Base-by-base conservation (phyloP, 176 grass and related monocot genomes). In the barley (Hordeum vulgare) region DNA sequence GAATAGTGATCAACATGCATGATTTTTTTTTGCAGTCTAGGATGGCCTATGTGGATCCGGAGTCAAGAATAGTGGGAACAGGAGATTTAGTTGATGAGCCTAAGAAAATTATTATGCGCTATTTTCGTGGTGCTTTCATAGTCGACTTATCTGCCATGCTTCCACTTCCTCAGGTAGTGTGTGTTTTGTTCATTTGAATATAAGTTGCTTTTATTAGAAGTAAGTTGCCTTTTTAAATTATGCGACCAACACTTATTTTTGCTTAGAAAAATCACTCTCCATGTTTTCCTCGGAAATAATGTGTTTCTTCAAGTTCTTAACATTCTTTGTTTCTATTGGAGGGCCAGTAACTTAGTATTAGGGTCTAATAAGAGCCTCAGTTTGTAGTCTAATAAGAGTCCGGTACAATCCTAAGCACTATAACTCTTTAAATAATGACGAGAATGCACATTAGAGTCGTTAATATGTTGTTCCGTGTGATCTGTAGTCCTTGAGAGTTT, bases 1-100 rank as follows among this genome's bases (percentile, higher is more conserved):
- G 40, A 49, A 80, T 66, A 80, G 18, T 10, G 25, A 53, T 17
- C 41, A 67, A 66, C 61, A 66, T 66, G 49, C 42, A 14, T 77
- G 64, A 28, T 29, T 33, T 28, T 69, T 11, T 61, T 58, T 85
- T 86, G 66, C 90, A 97, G 92, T 97, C 94, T 82, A 91, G 92
- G 41, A 27, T 94, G 57, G 90, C 95, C 51, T 97, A 97, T 66
- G 86, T 97, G 81, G 95, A 89, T 54, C 92, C 92, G 1, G 92
- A 97, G 60, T 93, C 95, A 41, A 92, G 92, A 74, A 92, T 94
- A 54, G 84, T 90, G 26, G 95, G 95, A 27, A 72, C 92, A 56
- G 90, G 95, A 83, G 95, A 97, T 75, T 80, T 97, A 71, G 90
- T 97, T 73, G 86, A 87, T 5, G 83, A 93, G 5, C 95, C 90